Evolutionary conservation across 805 yeast species (phyloP), one percentile per base, ranked within the genome.

Genomic region (Barnettozyma wickerhamii): DNA sequence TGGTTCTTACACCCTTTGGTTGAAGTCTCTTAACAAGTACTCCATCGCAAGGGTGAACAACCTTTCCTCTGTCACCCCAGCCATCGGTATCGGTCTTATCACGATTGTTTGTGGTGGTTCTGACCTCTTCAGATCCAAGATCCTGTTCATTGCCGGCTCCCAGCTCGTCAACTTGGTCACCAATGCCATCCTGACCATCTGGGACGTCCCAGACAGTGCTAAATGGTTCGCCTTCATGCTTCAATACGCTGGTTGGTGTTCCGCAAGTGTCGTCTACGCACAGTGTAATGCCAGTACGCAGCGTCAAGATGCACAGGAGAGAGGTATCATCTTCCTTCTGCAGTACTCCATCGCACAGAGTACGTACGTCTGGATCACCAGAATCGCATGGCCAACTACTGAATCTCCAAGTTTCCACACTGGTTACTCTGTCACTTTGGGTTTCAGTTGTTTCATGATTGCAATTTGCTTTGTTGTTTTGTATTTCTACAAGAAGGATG

Each of bases 171-270:
- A 77, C 50, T 58, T 77, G 23, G 58, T 67, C 5, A 79, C 81
- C 14, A 73, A 74, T 46, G 61, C 70, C 10, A 63, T 78, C 31
- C 59, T 78, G 39, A 76, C 81, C 2, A 72, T 68, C 9, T 77
- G 83, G 83, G 41, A 71, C 37, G 75, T 78, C 7, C 68, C 74
- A 2, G 75, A 74, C 47, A 46, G 65, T 9, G 78, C 78, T 6
- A 77, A 75, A 51, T 77, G 81, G 79, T 77, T 74, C 59, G 83
- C 78, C 1, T 77, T 68, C 59, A 66, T 74, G 51, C 56, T 75
- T 33, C 77, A 73, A 46, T 77, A 74, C 55, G 69, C 72, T 42
- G 79, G 79, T 9, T 74, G 79, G 76, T 76, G 81, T n/a, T 71
- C 71, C 72, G 79, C 82, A 0, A 77, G 81, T 0, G 77, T 72